Evolutionary conservation across 805 yeast species (phyloP).

Genomic region (Myxozyma neglecta): DNA sequence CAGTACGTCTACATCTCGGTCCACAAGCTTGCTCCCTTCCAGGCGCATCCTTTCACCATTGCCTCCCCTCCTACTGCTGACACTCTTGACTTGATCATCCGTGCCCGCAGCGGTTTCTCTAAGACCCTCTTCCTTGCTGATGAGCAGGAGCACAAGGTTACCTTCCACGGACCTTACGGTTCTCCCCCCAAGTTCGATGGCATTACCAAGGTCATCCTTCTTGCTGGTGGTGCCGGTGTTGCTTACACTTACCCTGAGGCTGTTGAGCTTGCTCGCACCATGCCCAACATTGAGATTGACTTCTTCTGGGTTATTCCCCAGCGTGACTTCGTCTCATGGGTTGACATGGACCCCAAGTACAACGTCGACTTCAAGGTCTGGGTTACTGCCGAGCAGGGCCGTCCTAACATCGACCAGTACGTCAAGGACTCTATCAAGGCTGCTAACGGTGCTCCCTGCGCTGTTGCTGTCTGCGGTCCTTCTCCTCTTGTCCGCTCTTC

Average conservation of each 20-base stretch:
- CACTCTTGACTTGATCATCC: slow-evolving; percentile 36
- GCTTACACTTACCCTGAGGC: slow-evolving; percentile 38
- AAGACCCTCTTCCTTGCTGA: slow-evolving; percentile 28
- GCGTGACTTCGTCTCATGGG: slow-evolving; percentile 35
- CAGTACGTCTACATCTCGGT: slow-evolving; percentile 32
- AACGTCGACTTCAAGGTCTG: slow-evolving; percentile 35
- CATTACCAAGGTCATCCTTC: slow-evolving; percentile 33
- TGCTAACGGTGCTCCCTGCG: slow-evolving; percentile 27
- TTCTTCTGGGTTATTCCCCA: slow-evolving; percentile 39
- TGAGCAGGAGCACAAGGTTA: slow-evolving; percentile 31
- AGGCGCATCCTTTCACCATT: slow-evolving; percentile 34
- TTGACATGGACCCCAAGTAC: slow-evolving; percentile 33
- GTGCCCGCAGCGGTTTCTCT: slow-evolving; percentile 40
- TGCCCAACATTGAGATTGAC: slow-evolving; percentile 28
- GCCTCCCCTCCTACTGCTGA: slow-evolving; percentile 30
- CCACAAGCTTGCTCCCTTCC: slow-evolving; percentile 29
- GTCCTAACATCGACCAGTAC: slow-evolving; percentile 36
- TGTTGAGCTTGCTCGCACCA: slow-evolving; percentile 25
- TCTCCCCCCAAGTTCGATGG: slow-evolving; percentile 32
- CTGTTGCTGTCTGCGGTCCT: slow-evolving; percentile 39
- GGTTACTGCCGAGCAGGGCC: slow-evolving; percentile 39
- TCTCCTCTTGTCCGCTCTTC: slow-evolving; percentile 35
- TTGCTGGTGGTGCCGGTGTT: slow-evolving; percentile 41
- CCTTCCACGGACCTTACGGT: slow-evolving; percentile 33
- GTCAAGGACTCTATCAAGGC: slow-evolving; percentile 29